Evolutionary conservation across 116 monocot genomes (phyloP), one percentile per base, ranked within the genome.

Genomic region (Cymodocea nodosa): DNA sequence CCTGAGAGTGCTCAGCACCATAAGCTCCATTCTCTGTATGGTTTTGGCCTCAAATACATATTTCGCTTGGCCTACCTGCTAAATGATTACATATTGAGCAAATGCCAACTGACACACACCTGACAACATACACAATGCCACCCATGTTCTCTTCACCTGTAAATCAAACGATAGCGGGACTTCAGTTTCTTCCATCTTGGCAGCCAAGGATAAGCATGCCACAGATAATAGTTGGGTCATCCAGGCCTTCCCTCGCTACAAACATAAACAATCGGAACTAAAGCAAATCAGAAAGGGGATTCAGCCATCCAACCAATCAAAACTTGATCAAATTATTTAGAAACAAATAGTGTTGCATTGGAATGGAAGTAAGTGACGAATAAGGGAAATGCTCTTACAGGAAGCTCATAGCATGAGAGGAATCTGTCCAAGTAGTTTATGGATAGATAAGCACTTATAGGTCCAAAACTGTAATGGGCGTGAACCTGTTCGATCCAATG

Each of bases 1-100:
- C 18, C 82, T 82, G 52, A 92, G 79, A 16, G 80, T 85, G 68
- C 75, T 84, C 12, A 92, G 78, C 54, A 92, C 82, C 14, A 87
- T 66, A 68, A 87, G 84, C 77, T 92, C 92, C 92, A 92, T 92
- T 69, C 87, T 85, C 66, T 87, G 82, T 65, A 92, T 85, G 48
- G 92, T 87, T 65, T 71, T 87, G 25, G 83, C 76, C 51, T 92
- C 92, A 69, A 92, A 92, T 15, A 85, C 56, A 65, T 73, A 82
- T 25, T 76, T 85, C 3, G 77, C 72, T 13, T 83, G 83, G 12
- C 80, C 79, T 16, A 85, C 72, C 87, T 92, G 75, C 68, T 52
- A 24, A 67, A 71, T n/a, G 15, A 64, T 55, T 39, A 23, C 15
- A 23, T 13, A 19, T 11, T 2, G 53, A 18, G 6, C 0, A 64